Evolutionary conservation across 73 alveolate species (phyloP).

Genomic region (Paramecium octaurelia): DNA sequence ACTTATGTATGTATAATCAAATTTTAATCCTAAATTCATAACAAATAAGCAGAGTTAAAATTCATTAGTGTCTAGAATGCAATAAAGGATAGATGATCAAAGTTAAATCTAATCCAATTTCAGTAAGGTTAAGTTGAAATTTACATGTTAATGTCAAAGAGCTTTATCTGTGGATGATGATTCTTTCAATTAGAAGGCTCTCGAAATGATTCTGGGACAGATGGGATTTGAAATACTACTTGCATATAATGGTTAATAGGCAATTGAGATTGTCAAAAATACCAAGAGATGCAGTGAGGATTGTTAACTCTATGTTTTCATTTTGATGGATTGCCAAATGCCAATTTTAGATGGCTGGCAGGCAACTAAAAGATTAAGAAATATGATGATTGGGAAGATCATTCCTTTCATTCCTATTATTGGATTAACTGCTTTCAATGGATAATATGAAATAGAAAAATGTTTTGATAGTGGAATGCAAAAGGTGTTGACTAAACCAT

Average conservation of each 20-base stretch:
- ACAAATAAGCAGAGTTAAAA: background rate
- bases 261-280: background rate
- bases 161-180: constrained; percentile 57
- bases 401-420: constrained; percentile 49
- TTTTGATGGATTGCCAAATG: constrained; percentile 51
- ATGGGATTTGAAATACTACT: background rate
- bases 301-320: constrained; percentile 14
- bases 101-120: background rate
- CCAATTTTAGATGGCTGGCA: constrained; percentile 59
- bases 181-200: constrained; percentile 32
- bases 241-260: constrained; percentile 57
- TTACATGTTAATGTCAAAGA: constrained; percentile 23
- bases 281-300: background rate
- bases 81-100: background rate
- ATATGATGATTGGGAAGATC: background rate
- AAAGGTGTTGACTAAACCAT: constrained; percentile 15
- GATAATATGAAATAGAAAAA: background rate
- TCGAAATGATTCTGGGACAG: constrained; percentile 19
- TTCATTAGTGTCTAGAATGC: background rate
- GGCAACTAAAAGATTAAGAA: background rate
- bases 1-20: background rate
- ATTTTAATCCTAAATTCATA: background rate
- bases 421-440: constrained; percentile 48
- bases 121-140: background rate
- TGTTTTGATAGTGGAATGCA: constrained; percentile 50